Evolutionary conservation across 805 yeast species (phyloP).

Genomic region (Scheffersomyces lignosus): DNA sequence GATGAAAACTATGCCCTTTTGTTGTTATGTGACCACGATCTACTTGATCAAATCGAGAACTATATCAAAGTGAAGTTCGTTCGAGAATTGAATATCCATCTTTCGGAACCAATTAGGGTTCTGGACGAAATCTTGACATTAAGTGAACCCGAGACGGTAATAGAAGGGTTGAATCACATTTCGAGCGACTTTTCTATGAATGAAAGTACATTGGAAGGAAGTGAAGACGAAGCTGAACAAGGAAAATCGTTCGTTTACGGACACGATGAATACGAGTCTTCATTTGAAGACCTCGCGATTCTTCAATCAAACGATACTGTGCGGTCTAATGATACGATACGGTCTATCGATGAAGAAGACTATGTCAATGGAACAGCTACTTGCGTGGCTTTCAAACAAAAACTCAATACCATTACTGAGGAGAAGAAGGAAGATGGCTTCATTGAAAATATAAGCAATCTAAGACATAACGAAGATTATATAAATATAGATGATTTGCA

Average conservation of each 20-base stretch:
- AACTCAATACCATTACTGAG: conserved; percentile 1
- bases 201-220: conserved; percentile 15
- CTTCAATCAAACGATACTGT: conserved; percentile 27
- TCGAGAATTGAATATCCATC: conserved; percentile 8
- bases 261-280: conserved; percentile 14
- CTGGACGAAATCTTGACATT: not conserved
- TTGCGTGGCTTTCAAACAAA: conserved; percentile 1
- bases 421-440: conserved; percentile 14
- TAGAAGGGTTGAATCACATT: conserved; percentile 2
- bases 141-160: conserved; percentile 9
- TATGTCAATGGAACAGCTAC: not conserved
- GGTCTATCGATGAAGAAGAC: too few relatives aligned
- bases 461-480: conserved; percentile 29
- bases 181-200: conserved; percentile 8
- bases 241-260: conserved; percentile 12
- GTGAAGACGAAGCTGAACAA: not conserved
- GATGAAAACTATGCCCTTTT: conserved; percentile 32
- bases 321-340: too few relatives aligned
- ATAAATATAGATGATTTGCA: conserved; percentile 8
- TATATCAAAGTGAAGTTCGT: conserved; percentile 24
- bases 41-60: conserved; percentile 23
- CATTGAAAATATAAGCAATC: conserved; percentile 23
- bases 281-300: conserved; percentile 15
- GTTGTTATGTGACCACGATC: conserved; percentile 24
- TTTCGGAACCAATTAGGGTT: conserved; percentile 1